Evolutionary conservation across 2,329 filamentous ascomycete genomes (phyloP).

Genomic region (Fusarium odoratissimum): DNA sequence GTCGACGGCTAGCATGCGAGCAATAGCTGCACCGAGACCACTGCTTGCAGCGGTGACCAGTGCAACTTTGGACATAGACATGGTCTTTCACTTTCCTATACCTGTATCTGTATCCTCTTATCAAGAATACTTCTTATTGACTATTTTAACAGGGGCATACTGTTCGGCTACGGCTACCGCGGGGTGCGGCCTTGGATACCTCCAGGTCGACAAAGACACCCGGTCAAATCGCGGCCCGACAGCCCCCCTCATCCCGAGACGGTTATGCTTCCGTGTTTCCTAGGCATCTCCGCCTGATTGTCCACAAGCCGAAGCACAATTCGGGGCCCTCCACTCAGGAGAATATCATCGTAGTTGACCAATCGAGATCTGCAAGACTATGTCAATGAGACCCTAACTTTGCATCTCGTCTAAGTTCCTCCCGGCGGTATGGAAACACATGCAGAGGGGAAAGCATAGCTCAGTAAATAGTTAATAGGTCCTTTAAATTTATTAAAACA

Average conservation of each 20-base stretch:
- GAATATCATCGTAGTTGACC: rapidly evolving
- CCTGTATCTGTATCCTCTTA: no score
- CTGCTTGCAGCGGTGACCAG: constrained; percentile 67
- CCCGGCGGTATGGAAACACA: not conserved
- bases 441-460: no score
- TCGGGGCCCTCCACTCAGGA: no score
- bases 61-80: constrained; percentile 41
- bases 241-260: not conserved
- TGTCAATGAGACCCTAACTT: not conserved
- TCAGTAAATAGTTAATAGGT: no score
- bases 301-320: not conserved
- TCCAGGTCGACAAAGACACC: not conserved
- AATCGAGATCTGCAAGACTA: rapidly evolving
- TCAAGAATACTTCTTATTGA: no score
- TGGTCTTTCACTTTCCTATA: not conserved
- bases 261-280: not conserved
- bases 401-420: rapidly evolving
- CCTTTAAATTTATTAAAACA: no score
- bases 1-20: constrained; percentile 73
- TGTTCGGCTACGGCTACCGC: rapidly evolving
- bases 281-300: not conserved
- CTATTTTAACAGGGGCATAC: not conserved
- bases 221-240: not conserved
- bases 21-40: constrained; percentile 77
- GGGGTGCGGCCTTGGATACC: no score